phyloP scores from a whole-genome alignment of 768 basidiomycete species.

The Leccinum olivaceopallidum region DNA sequence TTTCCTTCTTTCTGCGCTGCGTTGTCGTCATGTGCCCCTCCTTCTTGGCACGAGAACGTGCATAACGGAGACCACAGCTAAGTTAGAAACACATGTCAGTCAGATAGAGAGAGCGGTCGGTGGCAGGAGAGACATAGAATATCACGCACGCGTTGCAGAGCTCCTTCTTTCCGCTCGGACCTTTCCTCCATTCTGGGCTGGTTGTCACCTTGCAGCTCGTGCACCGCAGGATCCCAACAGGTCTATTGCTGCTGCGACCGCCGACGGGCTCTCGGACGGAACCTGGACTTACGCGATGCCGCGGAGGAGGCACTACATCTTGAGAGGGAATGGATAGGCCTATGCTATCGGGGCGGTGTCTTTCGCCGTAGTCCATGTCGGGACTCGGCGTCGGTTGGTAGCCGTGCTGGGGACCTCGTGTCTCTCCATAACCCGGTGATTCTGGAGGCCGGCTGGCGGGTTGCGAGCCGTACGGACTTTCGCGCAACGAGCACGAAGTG shows the following conservation, averaged over 20 bases:
- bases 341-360: conserved; percentile 34
- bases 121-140: conserved; percentile 17
- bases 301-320: conserved; percentile 57
- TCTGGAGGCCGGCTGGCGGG: conserved; percentile 43
- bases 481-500: conserved; percentile 31
- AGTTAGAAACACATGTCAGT: conserved; percentile 25
- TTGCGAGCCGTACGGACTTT: conserved; percentile 29
- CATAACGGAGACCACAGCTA: conserved; percentile 84
- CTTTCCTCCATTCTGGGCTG: conserved; percentile 92
- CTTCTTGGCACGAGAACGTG: conserved; percentile 86
- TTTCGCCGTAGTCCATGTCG: conserved; percentile 37
- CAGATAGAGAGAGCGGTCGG: conserved; percentile 8
- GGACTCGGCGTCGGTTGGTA: conserved; percentile 42
- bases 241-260: conserved; percentile 56
- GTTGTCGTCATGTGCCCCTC: conserved; percentile 57
- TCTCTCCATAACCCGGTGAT: conserved; percentile 28
- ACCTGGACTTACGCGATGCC: conserved; percentile 55
- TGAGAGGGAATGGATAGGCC: conserved; percentile 28
- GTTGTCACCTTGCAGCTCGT: conserved; percentile 78
- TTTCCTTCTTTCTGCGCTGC: conserved; percentile 66
- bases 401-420: conserved; percentile 34
- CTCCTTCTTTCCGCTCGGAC: conserved; percentile 88
- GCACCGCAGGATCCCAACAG: conserved; percentile 70
- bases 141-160: conserved; percentile 85
- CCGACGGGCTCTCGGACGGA: conserved; percentile 48